These are phyloP conservation scores for Rhodotorula sp. DNA, from an alignment of 1,284 basidiomycete species.

Conservation along the genomic window DNA sequence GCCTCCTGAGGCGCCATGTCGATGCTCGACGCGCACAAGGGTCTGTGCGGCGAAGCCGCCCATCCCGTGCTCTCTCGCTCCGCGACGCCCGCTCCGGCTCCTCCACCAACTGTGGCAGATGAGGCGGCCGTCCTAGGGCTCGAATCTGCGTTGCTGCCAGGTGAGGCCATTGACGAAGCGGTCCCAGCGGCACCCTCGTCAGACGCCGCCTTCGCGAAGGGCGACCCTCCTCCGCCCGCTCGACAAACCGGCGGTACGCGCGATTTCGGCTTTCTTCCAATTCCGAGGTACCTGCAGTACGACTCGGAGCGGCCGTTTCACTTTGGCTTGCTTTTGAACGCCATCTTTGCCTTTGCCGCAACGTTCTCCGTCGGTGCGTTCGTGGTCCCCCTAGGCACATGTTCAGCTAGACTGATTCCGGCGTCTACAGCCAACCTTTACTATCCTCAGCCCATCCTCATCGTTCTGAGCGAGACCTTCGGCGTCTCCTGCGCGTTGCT, in stretches of 20 bases:
- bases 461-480: conserved; percentile 50
- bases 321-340: conserved; percentile 65
- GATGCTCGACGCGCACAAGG: not conserved
- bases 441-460: conserved; percentile 70
- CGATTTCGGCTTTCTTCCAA: conserved; percentile 66
- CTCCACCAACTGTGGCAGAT: not conserved
- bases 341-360: conserved; percentile 67
- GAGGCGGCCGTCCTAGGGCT: not conserved
- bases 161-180: not conserved
- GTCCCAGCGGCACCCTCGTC: no score
- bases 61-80: not conserved
- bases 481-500: conserved; percentile 57
- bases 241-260: conserved; percentile 14
- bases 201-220: no score
- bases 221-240: not conserved
- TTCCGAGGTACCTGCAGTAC: conserved; percentile 64
- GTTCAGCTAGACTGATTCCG: not conserved
- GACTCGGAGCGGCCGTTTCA: conserved; percentile 62
- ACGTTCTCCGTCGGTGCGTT: conserved; percentile 54
- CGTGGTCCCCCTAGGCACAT: not conserved
- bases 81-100: not conserved
- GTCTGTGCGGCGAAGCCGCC: not conserved
- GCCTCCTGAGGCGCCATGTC: not conserved
- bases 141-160: not conserved
- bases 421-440: conserved; percentile 62